Evolutionary conservation across 2,329 filamentous ascomycete species (phyloP).

Genomic region (Alternaria triticina): DNA sequence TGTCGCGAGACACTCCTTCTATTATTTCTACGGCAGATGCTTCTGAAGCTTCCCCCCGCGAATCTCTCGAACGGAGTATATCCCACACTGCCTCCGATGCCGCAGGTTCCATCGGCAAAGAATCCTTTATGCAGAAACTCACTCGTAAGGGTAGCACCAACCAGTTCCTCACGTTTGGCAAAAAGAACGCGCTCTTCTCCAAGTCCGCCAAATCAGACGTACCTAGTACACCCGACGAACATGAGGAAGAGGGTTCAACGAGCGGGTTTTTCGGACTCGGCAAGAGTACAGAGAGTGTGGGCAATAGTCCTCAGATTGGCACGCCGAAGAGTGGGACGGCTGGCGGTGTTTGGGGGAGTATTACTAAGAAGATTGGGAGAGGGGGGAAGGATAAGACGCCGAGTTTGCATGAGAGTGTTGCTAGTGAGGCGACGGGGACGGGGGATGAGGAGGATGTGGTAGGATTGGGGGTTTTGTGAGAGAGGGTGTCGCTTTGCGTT

Average conservation of each 20-base stretch:
- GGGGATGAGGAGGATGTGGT: conserved; percentile 44
- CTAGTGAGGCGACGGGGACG: conserved; percentile 50
- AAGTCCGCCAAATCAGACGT: conserved; percentile 37
- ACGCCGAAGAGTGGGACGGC: conserved; percentile 46
- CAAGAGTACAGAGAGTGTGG: conserved; percentile 36
- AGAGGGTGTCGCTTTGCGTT: neutral
- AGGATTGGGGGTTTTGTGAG: neutral
- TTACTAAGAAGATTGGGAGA: conserved; percentile 53
- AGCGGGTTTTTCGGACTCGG: conserved; percentile 29
- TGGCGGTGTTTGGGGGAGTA: conserved; percentile 50
- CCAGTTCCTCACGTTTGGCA: conserved; percentile 54
- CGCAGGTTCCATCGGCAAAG: conserved; percentile 48
- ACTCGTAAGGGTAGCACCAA: conserved; percentile 55
- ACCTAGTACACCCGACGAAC: conserved; percentile 47
- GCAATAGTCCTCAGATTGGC: conserved; percentile 47
- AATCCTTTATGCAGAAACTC: conserved; percentile 58
- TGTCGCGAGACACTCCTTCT: conserved; percentile 53
- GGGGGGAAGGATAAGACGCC: conserved; percentile 54
- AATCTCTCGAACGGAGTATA: conserved; percentile 49
- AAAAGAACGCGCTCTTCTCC: conserved; percentile 43
- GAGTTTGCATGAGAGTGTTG: conserved; percentile 55
- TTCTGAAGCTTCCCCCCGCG: conserved; percentile 46
- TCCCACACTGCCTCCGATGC: conserved; percentile 48
- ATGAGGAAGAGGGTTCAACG: conserved; percentile 42
- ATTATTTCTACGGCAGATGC: conserved; percentile 50